Base-by-base conservation (phyloP, 306 rosid species). In the Alnus glutinosa region DNA sequence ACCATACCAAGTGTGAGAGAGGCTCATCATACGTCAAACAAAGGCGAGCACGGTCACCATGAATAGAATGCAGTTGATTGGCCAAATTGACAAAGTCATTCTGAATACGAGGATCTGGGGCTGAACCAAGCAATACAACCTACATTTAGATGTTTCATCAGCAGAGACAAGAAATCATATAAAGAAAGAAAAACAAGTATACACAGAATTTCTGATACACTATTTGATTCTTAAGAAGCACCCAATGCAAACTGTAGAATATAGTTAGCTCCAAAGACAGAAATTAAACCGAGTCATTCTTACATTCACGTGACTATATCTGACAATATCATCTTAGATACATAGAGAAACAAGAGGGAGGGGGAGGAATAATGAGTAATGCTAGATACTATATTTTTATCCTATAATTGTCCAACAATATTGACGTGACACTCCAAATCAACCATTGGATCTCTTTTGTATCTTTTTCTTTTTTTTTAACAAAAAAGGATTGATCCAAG, bases 81-180 rank as follows among this genome's bases (percentile, higher is more conserved):
- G 96, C 91, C 83, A 96, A 87, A 86, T 87, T 85, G 78, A 78
- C 92, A 83, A 96, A 96, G 80, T 96, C 99, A 83, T 93, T 91
- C 83, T 93, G 99, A 84, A 96, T 88, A 71, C 96, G 97, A 72
- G 90, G 94, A 87, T 96, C 99, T 51, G 99, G 99, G 86, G 99
- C 99, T 49, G 99, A 96, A 85, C 99, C 99, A 80, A 96, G 99
- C 80, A 96, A 89, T 11, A 90, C 98, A 70, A 89, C 93, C 99
- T 96, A 92, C 84, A 79, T 78, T 79, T 61, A 57, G 50, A 78
- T n/a, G 50, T 59, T 55, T 49, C 72, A 28, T 79, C 46, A 61
- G 83, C 78, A 16, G 73, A 62, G 36, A 70, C 66, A 62, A 63
- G 19, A 58, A 3, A 62, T 11, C 59, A 49, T 7, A 50, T n/a